Evolutionary conservation across 225 moss, liverwort and hornwort genomes (phyloP).

Genomic region (Asterella californica): DNA sequence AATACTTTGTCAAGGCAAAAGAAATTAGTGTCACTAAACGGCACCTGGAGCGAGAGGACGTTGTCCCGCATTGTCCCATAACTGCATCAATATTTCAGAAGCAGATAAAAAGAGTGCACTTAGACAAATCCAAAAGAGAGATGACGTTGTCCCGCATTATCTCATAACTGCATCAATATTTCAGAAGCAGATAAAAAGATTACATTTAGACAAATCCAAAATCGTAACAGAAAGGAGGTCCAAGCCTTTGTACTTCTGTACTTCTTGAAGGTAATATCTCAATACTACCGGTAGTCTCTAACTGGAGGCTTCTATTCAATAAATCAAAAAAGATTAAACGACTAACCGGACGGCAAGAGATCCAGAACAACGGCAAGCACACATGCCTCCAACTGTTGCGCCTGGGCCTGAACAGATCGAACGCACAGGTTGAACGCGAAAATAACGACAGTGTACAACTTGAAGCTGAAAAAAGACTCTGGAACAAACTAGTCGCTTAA

Average conservation of each 20-base stretch:
- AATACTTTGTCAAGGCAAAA: neutral
- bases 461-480: neutral
- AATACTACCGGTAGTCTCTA: neutral
- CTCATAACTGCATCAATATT: conserved; percentile 65
- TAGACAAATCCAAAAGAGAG: conserved; percentile 28
- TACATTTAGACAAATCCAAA: neutral
- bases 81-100: conserved; percentile 38
- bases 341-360: conserved; percentile 91
- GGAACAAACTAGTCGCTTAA: neutral
- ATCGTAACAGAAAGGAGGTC: too few relatives aligned
- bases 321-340: neutral
- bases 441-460: neutral
- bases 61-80: conserved; percentile 99
- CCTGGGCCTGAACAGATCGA: conserved; percentile 78
- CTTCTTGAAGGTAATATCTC: neutral
- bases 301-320: neutral
- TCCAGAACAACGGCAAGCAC: conserved; percentile 94
- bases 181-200: neutral
- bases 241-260: neutral
- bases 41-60: conserved; percentile 60
- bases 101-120: neutral
- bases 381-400: conserved; percentile 97
- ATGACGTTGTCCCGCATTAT: conserved; percentile 93
- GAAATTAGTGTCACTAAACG: neutral
- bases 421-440: neutral